Evolutionary conservation across 495 filamentous ascomycete species (phyloP).

Genomic region (Stereocaulon alpinum): DNA sequence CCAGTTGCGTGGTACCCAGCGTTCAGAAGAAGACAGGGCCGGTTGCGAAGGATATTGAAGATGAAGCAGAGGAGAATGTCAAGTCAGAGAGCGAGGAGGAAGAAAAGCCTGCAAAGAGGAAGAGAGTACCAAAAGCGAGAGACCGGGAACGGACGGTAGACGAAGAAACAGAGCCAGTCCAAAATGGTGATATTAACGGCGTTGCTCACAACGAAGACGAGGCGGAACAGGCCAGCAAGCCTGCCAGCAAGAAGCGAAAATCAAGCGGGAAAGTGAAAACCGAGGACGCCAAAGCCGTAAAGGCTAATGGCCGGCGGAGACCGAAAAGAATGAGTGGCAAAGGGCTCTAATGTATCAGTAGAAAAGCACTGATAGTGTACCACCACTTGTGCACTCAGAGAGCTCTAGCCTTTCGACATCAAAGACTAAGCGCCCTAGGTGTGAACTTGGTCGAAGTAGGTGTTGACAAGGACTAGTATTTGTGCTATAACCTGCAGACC

Average conservation of each 20-base stretch:
- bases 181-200: background rate
- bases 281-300: slow-evolving; percentile 5
- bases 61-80: background rate
- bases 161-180: background rate
- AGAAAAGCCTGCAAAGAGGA: background rate
- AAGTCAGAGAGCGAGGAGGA: slow-evolving; percentile 4
- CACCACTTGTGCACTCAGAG: background rate
- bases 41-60: slow-evolving; percentile 8
- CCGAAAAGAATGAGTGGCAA: slow-evolving; percentile 15
- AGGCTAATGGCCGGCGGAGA: slow-evolving; percentile 7
- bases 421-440: too few species aligned
- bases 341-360: background rate
- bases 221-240: background rate
- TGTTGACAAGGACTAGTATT: too few species aligned
- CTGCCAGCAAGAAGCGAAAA: slow-evolving; percentile 15
- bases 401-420: too few species aligned
- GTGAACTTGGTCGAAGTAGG: too few species aligned
- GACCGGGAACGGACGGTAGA: background rate
- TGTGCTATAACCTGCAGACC: too few species aligned
- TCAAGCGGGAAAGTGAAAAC: background rate
- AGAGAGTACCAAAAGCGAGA: background rate
- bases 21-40: slow-evolving; percentile 73
- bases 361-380: background rate
- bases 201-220: background rate
- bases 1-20: slow-evolving; percentile 74